Evolutionary conservation across 345 rosid genomes (phyloP).

Genomic region (Brassica nigra): DNA sequence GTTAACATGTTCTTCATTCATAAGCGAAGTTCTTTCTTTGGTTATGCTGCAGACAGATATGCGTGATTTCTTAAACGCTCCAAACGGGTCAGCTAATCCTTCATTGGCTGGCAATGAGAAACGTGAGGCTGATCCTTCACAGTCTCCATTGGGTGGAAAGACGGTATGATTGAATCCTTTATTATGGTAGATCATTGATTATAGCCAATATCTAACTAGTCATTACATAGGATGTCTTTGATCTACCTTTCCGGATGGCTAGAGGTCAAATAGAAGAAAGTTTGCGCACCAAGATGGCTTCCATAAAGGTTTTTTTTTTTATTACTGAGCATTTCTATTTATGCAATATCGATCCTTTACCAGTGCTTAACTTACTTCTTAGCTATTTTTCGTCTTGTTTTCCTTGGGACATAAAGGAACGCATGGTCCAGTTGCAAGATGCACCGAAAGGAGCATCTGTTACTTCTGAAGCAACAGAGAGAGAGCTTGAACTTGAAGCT

Average conservation of each 20-base stretch:
- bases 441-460: slow-evolving; percentile 88
- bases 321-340: not conserved
- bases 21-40: not conserved
- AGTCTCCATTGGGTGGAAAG: slow-evolving; percentile 93
- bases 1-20: not conserved
- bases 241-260: slow-evolving; percentile 90
- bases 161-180: slow-evolving; percentile 53
- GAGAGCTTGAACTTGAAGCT: slow-evolving; percentile 99
- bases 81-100: slow-evolving; percentile 75
- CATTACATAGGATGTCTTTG: slow-evolving; percentile 77
- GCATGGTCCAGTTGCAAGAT: slow-evolving; percentile 89
- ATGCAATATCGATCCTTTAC: not conserved
- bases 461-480: slow-evolving; percentile 92
- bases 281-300: slow-evolving; percentile 90
- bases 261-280: slow-evolving; percentile 98
- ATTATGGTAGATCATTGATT: not conserved
- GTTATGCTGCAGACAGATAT: slow-evolving; percentile 69
- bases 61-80: slow-evolving; percentile 93
- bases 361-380: slow-evolving; percentile 8
- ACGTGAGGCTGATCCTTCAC: slow-evolving; percentile 67
- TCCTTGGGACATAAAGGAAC: slow-evolving; percentile 30
- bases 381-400: slow-evolving; percentile 4
- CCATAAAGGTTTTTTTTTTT: slow-evolving; percentile 67
- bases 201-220: slow-evolving; percentile 3
- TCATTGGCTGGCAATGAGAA: slow-evolving; percentile 63